Evolutionary conservation across 176 grass and related monocot genomes (phyloP), one percentile per base, ranked within the genome.

Genomic region (Themeda triandra): DNA sequence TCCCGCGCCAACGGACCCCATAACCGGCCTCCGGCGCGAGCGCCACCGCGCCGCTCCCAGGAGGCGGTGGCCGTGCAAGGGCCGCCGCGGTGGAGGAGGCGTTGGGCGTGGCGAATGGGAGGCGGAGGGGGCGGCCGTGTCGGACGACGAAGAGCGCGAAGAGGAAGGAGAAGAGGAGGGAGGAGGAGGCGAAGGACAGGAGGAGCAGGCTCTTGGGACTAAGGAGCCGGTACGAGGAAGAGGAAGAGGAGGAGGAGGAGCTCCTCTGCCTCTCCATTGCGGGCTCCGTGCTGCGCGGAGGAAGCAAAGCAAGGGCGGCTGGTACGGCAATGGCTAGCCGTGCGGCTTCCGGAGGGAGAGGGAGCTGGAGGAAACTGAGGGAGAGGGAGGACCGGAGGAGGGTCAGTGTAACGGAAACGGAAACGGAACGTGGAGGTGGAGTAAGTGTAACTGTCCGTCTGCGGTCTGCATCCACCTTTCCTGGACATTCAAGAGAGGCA

Each of bases 101-200:
- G 46, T 51, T 74, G 71, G 42, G 8, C 28, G 12, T 69, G 40
- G 73, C 48, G 86, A 92, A 90, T 35, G 75, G 80, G 69, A 86
- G 66, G 67, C 66, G 63, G 25, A 85, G 35, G 5, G 93, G 81
- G 73, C 83, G 83, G 72, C 77, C 82, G 72, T 86, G 84, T 58
- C 81, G 84, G 83, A 95, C 69, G 63, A 71, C 68, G 84, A 94
- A 95, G 27, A 74, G 71, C 71, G 71, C 44, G 71, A 51, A 74
- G 41, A 95, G 80, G 85, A 92, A 85, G 64, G 87, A 92, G 79
- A 95, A 87, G 79, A 98, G 89, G 73, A 98, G 86, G 64, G 91
- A 93, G 19, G 89, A 92, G 71, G 92, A 91, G 60, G 83, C 87
- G 60, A 92, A 88, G 78, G 84, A 89, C 72, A 92, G 71, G 35